phyloP scores from a whole-genome alignment of 768 basidiomycete species.

The Cystobasidium tubakii region DNA sequence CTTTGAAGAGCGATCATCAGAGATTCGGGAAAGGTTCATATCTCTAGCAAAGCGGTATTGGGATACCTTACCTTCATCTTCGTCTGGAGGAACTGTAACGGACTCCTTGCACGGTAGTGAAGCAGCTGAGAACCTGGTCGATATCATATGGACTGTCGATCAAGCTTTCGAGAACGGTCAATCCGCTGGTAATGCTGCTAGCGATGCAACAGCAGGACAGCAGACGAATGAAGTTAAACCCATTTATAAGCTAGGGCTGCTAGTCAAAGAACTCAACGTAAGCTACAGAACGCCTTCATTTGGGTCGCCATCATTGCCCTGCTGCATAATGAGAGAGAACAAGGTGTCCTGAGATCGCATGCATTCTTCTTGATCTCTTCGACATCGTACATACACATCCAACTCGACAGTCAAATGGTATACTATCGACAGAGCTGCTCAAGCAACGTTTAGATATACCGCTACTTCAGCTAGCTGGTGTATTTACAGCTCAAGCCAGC shows the following conservation, averaged over 20 bases:
- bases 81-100: background rate
- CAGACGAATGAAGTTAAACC: background rate
- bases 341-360: constrained; percentile 4
- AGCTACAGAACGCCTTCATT: background rate
- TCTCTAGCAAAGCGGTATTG: background rate
- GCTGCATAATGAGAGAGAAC: background rate
- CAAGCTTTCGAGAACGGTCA: constrained; percentile 18
- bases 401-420: background rate
- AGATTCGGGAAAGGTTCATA: constrained; percentile 18
- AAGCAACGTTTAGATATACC: constrained; percentile 14
- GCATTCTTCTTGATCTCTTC: background rate
- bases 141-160: constrained; percentile 28
- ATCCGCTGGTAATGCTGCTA: background rate
- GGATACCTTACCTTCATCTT: constrained; percentile 2
- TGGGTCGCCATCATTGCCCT: background rate
- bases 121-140: constrained; percentile 15
- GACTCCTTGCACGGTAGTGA: background rate
- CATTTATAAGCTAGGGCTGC: background rate
- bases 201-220: background rate
- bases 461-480: background rate
- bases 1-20: constrained; percentile 13
- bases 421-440: constrained; percentile 26
- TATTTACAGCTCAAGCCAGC: background rate
- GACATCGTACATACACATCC: too few relatives aligned
- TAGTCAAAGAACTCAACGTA: constrained; percentile 29